A percentile compares a stretch with the other conserved stretches of the same genome.
phyloP scores from a whole-genome alignment of 805 yeast genomes.

The Spathaspora arborariae region DNA sequence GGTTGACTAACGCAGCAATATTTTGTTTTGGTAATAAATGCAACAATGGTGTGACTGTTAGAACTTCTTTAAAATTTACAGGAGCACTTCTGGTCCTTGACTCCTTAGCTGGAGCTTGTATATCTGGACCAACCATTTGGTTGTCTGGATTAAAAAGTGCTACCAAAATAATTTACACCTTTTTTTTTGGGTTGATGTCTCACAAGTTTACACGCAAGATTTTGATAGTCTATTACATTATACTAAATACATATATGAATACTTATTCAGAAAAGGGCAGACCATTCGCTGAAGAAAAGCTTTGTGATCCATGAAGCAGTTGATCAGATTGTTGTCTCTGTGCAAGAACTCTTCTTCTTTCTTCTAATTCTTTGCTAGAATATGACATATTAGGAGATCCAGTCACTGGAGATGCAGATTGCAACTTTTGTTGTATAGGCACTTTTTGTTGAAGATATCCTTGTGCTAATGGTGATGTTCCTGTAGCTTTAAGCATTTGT shows the following conservation, averaged over 20 bases:
- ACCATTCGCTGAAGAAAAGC: neutral
- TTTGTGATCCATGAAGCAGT: neutral
- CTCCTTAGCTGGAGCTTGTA: too few species aligned
- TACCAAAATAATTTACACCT: neutral
- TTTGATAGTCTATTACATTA: neutral
- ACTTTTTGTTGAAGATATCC: neutral
- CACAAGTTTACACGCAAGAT: neutral
- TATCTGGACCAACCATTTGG: neutral
- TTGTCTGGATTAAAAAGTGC: neutral
- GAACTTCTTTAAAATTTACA: conserved; percentile 18
- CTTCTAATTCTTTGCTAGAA: conserved; percentile 1
- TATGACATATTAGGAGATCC: conserved; percentile 5
- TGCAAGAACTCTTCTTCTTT: neutral
- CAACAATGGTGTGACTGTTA: conserved; percentile 23
- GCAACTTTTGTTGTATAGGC: conserved; percentile 3
- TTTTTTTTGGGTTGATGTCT: neutral
- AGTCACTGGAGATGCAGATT: conserved; percentile 7
- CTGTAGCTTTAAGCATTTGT: conserved; percentile 36
- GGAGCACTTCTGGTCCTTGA: conserved; percentile 8
- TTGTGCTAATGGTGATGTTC: conserved; percentile 16
- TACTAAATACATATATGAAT: neutral
- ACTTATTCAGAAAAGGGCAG: conserved; percentile 2
- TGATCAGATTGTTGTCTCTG: conserved; percentile 3
- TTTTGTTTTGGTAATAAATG: conserved; percentile 28
- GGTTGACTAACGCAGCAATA: conserved; percentile 14